phyloP scores from a whole-genome alignment of 208 protist species.

The Crithidia mellificae region DNA sequence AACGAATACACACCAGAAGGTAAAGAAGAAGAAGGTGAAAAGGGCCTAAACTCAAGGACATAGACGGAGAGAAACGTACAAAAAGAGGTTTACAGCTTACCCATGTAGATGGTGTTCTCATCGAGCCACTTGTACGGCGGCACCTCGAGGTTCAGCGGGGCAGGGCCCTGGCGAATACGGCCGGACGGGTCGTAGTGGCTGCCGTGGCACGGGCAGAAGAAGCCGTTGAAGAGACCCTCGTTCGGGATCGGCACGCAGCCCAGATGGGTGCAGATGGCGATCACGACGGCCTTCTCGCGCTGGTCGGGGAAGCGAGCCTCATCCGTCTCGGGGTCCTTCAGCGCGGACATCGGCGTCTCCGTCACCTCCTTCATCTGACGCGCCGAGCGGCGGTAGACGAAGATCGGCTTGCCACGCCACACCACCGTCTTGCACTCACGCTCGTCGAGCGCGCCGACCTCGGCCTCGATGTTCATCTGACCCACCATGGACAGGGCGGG shows the following conservation, averaged over 20 bases:
- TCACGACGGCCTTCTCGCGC: conserved; percentile 94
- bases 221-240: conserved; percentile 96
- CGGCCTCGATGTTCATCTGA: conserved; percentile 97
- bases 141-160: conserved; percentile 98
- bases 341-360: conserved; percentile 73
- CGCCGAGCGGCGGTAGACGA: conserved; percentile 95
- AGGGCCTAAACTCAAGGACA: too few relatives aligned
- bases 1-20: too few relatives aligned
- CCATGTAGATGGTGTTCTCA: conserved; percentile 95
- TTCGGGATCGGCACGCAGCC: conserved; percentile 98
- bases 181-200: conserved; percentile 98
- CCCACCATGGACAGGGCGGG: conserved; percentile 93
- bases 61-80: too few relatives aligned
- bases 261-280: conserved; percentile 99
- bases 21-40: too few relatives aligned
- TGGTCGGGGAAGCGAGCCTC: conserved; percentile 85
- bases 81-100: conserved; percentile 79
- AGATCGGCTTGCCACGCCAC: conserved; percentile 99
- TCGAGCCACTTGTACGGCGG: conserved; percentile 96
- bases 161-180: conserved; percentile 97
- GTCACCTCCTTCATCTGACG: conserved; percentile 92
- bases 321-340: conserved; percentile 97
- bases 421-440: conserved; percentile 94
- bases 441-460: conserved; percentile 93
- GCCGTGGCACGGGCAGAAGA: conserved; percentile 99